Evolutionary conservation across 495 filamentous ascomycete genomes (phyloP), one percentile per base, ranked within the genome.

Genomic region (Neurospora sp.): DNA sequence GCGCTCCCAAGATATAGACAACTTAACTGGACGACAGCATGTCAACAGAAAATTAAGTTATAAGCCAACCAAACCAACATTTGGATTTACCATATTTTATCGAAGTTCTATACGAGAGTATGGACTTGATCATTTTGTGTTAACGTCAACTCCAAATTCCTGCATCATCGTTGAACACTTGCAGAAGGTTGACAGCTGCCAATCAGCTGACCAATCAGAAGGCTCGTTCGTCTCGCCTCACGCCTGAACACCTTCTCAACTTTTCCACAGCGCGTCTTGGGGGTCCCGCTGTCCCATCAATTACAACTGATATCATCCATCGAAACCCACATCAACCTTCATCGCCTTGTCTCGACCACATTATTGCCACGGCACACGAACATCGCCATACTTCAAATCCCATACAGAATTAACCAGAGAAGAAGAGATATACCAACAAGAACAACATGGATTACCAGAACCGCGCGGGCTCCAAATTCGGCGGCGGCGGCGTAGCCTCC

Each of bases 391-490:
- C 66, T 2, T 27, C 31, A 20, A 59, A 37, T 31, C 41, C 16
- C 23, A 27, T 27, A 42, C 69, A 44, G 38, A 46, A 3, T 7
- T 40, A 72, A 4, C 2, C 38, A 1, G 20, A 42, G 0, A 71
- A 27, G n/a, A 70, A 42, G 38, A 41, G 5, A 31, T 44, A 39
- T 20, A n/a, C 23, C 41, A 44, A 35, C 62, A 1, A 27, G 2
- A 54, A 38, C 5, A 77, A 20, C 37, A 89, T 90, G 89, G 89
- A 90, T 77, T 86, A 86, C 77, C 87, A 99, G 88, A 98, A 98
- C 83, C 93, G 96, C 77, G 96, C 94, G 73, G 96, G 96, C 72
- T 97, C 93, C 83, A 98, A 98, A 83, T 98, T 98, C 87, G 96
- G 96, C 80, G 96, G 96, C 80, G 96, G 96, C 77, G 96, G 96